Base-by-base conservation (phyloP, 768 basidiomycete species). In the Phanerochaete carnosa region DNA sequence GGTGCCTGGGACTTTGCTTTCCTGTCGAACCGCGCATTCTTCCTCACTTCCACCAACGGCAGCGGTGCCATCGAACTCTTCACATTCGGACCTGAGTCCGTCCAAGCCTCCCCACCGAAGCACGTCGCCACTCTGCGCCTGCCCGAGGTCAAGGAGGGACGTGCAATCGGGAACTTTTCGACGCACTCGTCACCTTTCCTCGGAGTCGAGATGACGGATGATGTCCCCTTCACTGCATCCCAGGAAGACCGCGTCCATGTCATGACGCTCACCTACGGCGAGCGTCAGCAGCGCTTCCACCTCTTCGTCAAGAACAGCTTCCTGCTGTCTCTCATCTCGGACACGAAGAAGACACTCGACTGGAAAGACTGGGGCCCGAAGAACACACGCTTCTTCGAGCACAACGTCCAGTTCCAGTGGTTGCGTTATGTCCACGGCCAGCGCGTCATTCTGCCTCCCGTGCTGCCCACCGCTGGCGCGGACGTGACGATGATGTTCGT, bases 1-100 rank as follows among this genome's bases (percentile, higher is more conserved):
- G 64, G 59, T 0, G 70, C 75, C 0, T 75, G 69, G 64, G 80
- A 83, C 66, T 82, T 84, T 66, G 73, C 78, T 0, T 80, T 85
- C 53, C 68, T 86, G 47, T 75, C 76, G 3, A 68, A 70, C 11
- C 73, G 78, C 2, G 74, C 80, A 11, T 79, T 76, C 66, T 73
- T 80, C 59, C 55, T 84, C 16, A 80, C 83, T 12, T 70, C 70
- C 13, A 58, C 62, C 2, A 43, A 56, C 5, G 67, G 66, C 5
- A 45, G 50, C 5, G 83, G 83, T 4, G 59, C 74, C 1, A 72
- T 85, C 57, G 68, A 77, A 22, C 59, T 86, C 12, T 85, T 76
- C 60, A 68, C 74, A 0, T 80, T 84, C 56, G 13, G 59, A 55
- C 37, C 47, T 47, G n/a, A 15, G 9, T 22, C 35, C 30, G 12